Evolutionary conservation across 306 rosid genomes (phyloP).

Genomic region (Acacia confusa): DNA sequence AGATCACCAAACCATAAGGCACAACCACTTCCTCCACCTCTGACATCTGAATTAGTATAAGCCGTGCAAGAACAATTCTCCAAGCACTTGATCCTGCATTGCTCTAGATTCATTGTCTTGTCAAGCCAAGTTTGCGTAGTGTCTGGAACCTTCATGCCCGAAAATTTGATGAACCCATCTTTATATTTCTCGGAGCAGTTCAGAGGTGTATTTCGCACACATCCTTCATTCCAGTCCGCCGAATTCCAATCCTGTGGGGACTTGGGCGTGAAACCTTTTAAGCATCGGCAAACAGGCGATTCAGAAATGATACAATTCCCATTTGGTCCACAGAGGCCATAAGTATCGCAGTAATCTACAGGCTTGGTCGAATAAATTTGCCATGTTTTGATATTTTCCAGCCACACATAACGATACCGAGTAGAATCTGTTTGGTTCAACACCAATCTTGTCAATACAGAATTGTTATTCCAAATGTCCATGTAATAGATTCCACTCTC

Average conservation of each 20-base stretch:
- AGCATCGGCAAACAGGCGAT: not conserved
- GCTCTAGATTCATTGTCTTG: not conserved
- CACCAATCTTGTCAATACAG: not conserved
- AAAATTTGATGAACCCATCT: not conserved
- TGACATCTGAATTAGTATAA: not conserved
- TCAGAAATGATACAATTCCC: conserved; percentile 4
- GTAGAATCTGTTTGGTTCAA: not conserved
- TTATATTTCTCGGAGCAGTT: not conserved
- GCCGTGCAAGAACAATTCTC: conserved; percentile 8
- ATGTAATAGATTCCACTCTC: not conserved
- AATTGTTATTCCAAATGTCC: not conserved
- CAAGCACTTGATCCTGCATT: not conserved
- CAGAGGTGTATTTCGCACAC: not conserved
- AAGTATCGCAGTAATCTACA: not conserved
- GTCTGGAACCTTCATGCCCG: not conserved
- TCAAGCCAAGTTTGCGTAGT: not conserved
- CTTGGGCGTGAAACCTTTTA: not conserved
- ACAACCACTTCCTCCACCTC: not conserved
- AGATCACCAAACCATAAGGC: conserved; percentile 11
- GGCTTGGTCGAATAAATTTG: not conserved
- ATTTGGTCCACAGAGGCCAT: not conserved
- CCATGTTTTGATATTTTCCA: not conserved
- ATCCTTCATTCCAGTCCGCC: not conserved
- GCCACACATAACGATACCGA: not conserved
- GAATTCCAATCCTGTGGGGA: not conserved